Base-by-base conservation (phyloP, 306 rosid genomes). In the Prunus mira region DNA sequence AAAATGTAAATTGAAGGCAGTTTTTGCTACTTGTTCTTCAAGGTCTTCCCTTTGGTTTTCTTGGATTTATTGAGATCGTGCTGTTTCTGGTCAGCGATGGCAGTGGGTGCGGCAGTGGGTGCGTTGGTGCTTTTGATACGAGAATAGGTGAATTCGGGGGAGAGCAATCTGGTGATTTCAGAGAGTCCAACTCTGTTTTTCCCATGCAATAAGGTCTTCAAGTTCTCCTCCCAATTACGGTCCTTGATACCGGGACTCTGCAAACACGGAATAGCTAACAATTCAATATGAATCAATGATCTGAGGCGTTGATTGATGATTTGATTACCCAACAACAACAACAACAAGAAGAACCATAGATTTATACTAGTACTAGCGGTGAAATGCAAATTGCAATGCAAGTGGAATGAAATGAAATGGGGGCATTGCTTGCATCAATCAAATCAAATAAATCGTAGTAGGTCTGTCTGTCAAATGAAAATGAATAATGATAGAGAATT, bases 221-320 rank as follows among this genome's bases (percentile, higher is more conserved):
- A 77, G 81, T 86, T 88, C 83, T 82, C 88, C 84, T 88, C 91
- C 96, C 87, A 87, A 38, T 78, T 75, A 75, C 78, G 74, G 78
- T 90, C 89, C 67, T 82, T 83, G 22, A 88, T 85, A 51, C 93
- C 91, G 50, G 93, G 96, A 81, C 88, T 86, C 92, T 88, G 88
- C 87, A 73, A 46, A 9, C 6, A 62, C 25, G 49, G 7, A 75
- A 74, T 51, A 6, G 43, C 43, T 38, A 38, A 38, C 43, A 38
- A 38, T 7, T 38, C 9, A 38, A 38, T 1, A 38, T 38, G 43
- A 58, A 34, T 34, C 8, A 34, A 34, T 34, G 41, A 34, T 34
- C 41, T 34, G 41, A 34, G 41, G 41, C 8, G 41, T 6, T 34
- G 8, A 34, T 34, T 34, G 41, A 34, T 34, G 41, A 34, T 34